Evolutionary conservation across 139 green algal genomes (phyloP).

Genomic region (Asterochloris sp.): DNA sequence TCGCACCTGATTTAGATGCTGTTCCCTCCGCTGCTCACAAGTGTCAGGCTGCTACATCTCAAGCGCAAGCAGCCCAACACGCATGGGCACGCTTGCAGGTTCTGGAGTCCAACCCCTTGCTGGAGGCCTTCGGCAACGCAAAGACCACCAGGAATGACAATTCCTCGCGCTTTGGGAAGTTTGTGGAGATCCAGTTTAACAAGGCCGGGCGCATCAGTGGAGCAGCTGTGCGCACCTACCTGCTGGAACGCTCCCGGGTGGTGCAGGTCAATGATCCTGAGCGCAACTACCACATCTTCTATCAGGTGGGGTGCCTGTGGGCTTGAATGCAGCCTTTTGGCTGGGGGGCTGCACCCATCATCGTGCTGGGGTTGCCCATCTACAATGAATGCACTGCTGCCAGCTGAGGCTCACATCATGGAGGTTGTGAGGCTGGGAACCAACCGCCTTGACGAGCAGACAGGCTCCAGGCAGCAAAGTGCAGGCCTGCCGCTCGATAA

Average conservation of each 20-base stretch:
- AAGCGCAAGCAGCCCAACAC: background rate
- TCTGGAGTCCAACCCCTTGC: constrained; percentile 94
- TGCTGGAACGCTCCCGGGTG: constrained; percentile 95
- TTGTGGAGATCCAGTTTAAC: constrained; percentile 98
- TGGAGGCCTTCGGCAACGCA: constrained; percentile 99
- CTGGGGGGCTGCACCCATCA: too few species aligned
- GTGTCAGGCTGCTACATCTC: background rate
- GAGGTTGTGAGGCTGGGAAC: too few species aligned
- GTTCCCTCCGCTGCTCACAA: too few species aligned
- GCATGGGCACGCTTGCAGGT: constrained; percentile 47
- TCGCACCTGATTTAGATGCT: too few species aligned
- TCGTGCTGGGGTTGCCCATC: too few species aligned
- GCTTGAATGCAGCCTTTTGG: too few species aligned
- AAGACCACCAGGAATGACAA: constrained; percentile 99
- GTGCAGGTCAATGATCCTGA: constrained; percentile 92
- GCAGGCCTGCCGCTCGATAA: too few species aligned
- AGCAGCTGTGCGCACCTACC: constrained; percentile 92
- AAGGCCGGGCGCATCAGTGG: constrained; percentile 74
- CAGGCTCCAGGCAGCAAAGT: too few species aligned
- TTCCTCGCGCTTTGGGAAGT: constrained; percentile 98
- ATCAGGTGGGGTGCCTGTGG: constrained; percentile 68
- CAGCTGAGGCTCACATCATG: too few species aligned
- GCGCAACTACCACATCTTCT: constrained; percentile 99
- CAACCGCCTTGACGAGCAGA: too few species aligned
- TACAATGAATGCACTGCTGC: too few species aligned